Conservation (phyloP, 176 grass and related monocot species). For the Thinopyrum elongatum region DNA sequence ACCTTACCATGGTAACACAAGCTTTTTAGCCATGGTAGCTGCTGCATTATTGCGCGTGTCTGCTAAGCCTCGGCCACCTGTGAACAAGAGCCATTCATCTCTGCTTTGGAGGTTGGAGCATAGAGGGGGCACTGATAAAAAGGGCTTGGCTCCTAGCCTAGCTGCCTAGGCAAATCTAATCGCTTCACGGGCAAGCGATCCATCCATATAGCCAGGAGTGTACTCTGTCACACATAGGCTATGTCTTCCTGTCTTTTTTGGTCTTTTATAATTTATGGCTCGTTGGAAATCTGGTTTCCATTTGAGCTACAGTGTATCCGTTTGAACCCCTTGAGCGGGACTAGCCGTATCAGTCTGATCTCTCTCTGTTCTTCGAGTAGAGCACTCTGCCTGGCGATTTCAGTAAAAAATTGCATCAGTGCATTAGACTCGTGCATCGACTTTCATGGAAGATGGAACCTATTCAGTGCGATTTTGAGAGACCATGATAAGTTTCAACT, state of each 20-base stretch:
- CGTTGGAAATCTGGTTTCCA: too few relatives aligned
- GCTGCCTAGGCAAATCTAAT: not conserved
- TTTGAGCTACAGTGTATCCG: too few relatives aligned
- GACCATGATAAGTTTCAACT: too few relatives aligned
- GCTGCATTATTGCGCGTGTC: conserved; percentile 19
- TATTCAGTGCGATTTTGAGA: too few relatives aligned
- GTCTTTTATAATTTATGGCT: not conserved
- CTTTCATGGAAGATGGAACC: too few relatives aligned
- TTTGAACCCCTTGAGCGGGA: too few relatives aligned
- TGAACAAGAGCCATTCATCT: not conserved
- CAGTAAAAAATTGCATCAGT: too few relatives aligned
- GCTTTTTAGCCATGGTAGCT: not conserved
- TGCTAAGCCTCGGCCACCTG: not conserved
- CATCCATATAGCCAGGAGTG: not conserved
- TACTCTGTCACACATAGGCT: not conserved
- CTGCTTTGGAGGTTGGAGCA: conserved; percentile 19
- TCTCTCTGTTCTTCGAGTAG: too few relatives aligned
- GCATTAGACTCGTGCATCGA: too few relatives aligned
- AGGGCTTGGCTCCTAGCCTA: not conserved
- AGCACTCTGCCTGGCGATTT: too few relatives aligned
- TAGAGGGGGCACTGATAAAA: conserved; percentile 13
- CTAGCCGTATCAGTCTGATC: too few relatives aligned
- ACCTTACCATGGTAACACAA: not conserved
- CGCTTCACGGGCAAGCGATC: conserved; percentile 39
- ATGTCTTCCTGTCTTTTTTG: not conserved